These are phyloP conservation scores for Globisporangium iwayamae DNA, from an alignment of 352 stramenopile species.

Conservation along the genomic window DNA sequence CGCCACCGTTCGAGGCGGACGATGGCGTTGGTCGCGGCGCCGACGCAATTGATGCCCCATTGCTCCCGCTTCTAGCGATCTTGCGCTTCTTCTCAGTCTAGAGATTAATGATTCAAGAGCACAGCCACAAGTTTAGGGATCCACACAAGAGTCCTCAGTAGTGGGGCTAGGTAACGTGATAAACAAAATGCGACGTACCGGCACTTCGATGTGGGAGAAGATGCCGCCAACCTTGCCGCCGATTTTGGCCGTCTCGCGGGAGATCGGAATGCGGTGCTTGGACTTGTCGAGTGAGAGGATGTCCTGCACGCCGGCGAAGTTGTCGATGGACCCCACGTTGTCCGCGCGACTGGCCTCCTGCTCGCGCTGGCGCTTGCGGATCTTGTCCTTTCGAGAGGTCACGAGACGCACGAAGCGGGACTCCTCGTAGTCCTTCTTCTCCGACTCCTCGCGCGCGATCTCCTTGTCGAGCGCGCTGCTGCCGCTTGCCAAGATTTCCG, in stretches of 20 bases:
- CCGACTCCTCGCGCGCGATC: conserved; percentile 70
- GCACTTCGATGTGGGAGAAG: conserved; percentile 72
- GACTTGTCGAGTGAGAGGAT: conserved; percentile 69
- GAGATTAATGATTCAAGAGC: not conserved
- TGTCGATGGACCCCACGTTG: conserved; percentile 82
- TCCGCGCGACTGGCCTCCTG: conserved; percentile 69
- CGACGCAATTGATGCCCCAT: not conserved
- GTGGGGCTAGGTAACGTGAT: not conserved
- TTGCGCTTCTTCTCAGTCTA: conserved; percentile 72
- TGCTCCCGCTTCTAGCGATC: conserved; percentile 15
- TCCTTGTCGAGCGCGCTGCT: conserved; percentile 76
- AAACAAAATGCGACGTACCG: conserved; percentile 26
- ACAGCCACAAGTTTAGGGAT: not conserved
- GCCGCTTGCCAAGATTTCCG: conserved; percentile 63
- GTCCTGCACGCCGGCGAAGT: conserved; percentile 79
- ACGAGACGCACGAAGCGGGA: conserved; percentile 84
- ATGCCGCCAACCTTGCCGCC: conserved; percentile 79
- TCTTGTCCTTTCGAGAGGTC: conserved; percentile 86
- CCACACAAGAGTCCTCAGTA: not conserved
- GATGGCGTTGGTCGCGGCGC: conserved; percentile 9
- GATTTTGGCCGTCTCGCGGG: conserved; percentile 48
- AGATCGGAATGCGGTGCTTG: conserved; percentile 65
- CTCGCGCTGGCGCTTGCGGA: conserved; percentile 82
- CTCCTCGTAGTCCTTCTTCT: conserved; percentile 85
- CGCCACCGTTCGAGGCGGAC: conserved; percentile 4